Conservation (phyloP, 176 grass and related monocot genomes). For the Cocos nucifera region DNA sequence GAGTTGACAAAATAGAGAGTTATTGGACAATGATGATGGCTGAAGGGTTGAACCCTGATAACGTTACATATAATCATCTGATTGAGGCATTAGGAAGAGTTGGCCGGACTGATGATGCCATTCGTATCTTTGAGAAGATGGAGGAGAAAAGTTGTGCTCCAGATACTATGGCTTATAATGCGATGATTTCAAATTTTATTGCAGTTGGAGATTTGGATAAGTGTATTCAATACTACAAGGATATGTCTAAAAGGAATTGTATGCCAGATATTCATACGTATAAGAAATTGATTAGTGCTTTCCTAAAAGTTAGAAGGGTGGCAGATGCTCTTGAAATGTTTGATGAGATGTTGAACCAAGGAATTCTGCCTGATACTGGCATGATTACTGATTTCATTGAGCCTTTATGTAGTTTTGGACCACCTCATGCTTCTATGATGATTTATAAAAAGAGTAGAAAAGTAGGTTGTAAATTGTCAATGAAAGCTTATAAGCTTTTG, state of each 20-base stretch:
- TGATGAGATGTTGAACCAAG: conserved; percentile 53
- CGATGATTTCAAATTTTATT: conserved; percentile 70
- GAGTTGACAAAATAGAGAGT: conserved; percentile 47
- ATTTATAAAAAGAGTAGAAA: conserved; percentile 78
- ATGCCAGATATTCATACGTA: conserved; percentile 35
- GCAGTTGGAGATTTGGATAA: conserved; percentile 48
- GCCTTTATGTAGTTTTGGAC: conserved; percentile 66
- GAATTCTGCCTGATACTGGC: conserved; percentile 53
- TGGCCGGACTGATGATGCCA: conserved; percentile 29
- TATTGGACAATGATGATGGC: conserved; percentile 55
- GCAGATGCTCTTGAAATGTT: conserved; percentile 84
- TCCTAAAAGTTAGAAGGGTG: conserved; percentile 52
- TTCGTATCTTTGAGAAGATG: conserved; percentile 54
- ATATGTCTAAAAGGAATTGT: conserved; percentile 35
- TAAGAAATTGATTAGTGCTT: conserved; percentile 42
- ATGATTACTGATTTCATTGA: conserved; percentile 59
- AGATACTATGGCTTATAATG: conserved; percentile 55
- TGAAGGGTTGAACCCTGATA: conserved; percentile 51
- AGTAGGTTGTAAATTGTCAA: conserved; percentile 59
- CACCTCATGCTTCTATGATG: conserved; percentile 68
- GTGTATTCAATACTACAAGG: conserved; percentile 59
- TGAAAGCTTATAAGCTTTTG: conserved; percentile 85
- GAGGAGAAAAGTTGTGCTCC: conserved; percentile 31
- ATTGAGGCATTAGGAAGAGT: conserved; percentile 70
- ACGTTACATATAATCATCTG: conserved; percentile 49